Conservation (phyloP, 768 basidiomycete species). For the Russula olivacea region DNA sequence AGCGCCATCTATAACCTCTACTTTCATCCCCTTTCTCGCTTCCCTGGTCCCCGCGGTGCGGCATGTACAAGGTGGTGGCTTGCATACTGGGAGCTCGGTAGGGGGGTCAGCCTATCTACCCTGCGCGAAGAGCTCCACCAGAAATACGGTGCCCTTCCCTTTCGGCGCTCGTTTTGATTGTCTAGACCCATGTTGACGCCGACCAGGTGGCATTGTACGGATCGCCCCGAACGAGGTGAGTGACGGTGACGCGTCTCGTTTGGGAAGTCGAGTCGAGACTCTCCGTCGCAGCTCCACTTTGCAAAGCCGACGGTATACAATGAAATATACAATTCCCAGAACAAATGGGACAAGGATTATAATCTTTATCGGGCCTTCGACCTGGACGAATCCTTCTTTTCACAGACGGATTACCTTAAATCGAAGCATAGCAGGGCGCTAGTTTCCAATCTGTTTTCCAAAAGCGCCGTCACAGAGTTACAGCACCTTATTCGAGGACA, state of each 20-base stretch:
- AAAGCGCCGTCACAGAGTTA: constrained; percentile 34
- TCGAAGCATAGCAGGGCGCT: constrained; percentile 33
- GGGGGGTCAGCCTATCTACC: constrained; percentile 4
- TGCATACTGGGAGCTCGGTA: constrained; percentile 16
- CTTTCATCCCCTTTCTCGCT: constrained; percentile 18
- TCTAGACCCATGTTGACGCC: not conserved
- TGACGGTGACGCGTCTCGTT: not conserved
- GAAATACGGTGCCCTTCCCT: constrained; percentile 2
- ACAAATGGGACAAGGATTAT: constrained; percentile 38
- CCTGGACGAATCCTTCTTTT: constrained; percentile 35
- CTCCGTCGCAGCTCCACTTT: constrained; percentile 11
- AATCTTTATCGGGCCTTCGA: constrained; percentile 37
- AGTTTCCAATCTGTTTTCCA: constrained; percentile 37
- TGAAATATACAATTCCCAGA: constrained; percentile 18
- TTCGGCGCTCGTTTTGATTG: not conserved
- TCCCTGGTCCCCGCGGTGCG: constrained; percentile 18
- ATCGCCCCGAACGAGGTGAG: constrained; percentile 19
- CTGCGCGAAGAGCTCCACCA: constrained; percentile 11
- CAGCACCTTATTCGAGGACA: constrained; percentile 34
- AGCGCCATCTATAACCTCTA: constrained; percentile 4
- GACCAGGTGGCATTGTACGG: constrained; percentile 14
- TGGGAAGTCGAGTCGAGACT: not conserved
- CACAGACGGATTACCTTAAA: constrained; percentile 33
- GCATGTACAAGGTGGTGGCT: constrained; percentile 20
- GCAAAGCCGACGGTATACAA: constrained; percentile 8